Evolutionary conservation across 1,284 basidiomycete species (phyloP).

Genomic region (Pascua sp.): DNA sequence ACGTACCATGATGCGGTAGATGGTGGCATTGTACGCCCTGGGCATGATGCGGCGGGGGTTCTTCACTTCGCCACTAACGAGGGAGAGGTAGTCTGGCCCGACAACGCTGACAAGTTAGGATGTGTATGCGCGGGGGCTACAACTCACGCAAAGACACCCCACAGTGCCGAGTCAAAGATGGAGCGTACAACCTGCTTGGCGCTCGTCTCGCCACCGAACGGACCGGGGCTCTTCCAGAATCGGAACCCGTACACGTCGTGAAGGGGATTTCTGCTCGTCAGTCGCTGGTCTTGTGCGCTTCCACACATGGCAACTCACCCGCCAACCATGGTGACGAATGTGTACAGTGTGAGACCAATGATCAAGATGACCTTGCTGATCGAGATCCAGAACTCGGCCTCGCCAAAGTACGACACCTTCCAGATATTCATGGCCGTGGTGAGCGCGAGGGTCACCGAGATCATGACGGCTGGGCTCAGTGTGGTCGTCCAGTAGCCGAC

Average conservation of each 20-base stretch:
- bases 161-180: constrained; percentile 31
- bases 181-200: constrained; percentile 30
- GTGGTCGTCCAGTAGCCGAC: constrained; percentile 27
- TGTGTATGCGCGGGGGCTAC: not conserved
- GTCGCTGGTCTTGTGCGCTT: too few species aligned
- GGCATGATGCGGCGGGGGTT: constrained; percentile 35
- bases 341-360: constrained; percentile 33
- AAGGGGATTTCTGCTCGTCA: constrained; percentile 3
- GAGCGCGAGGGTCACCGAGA: constrained; percentile 23
- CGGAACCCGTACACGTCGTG: constrained; percentile 26
- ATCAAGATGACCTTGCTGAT: constrained; percentile 35
- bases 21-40: constrained; percentile 32
- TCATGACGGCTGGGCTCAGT: constrained; percentile 32
- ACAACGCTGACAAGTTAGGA: constrained; percentile 11
- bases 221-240: constrained; percentile 37
- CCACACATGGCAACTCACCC: constrained; percentile 10
- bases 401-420: constrained; percentile 26
- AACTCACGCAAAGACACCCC: constrained; percentile 35
- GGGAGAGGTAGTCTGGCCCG: constrained; percentile 30
- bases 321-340: constrained; percentile 39
- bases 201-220: constrained; percentile 20
- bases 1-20: constrained; percentile 29
- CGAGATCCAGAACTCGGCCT: constrained; percentile 36
- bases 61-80: constrained; percentile 26
- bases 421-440: constrained; percentile 27